Evolutionary conservation across 768 basidiomycete genomes (phyloP), one percentile per base, ranked within the genome.

Genomic region (Boletus bicolor): DNA sequence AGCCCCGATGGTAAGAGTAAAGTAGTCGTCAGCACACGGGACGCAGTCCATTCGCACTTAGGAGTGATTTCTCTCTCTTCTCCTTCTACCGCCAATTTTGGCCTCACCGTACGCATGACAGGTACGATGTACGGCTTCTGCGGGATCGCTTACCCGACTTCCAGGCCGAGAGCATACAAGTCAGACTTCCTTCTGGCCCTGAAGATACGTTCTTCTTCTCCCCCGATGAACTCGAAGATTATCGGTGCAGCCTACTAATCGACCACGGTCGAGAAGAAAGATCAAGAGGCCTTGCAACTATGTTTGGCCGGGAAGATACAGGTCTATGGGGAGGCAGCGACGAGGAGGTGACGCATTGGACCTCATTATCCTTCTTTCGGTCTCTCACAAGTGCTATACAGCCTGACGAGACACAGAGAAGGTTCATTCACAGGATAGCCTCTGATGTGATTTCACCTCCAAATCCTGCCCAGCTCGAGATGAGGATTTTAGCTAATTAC

Each of bases 401-500:
- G 87, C 87, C 85, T 15, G 83, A 84, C 54, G 80, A 82, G 15
- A 24, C 72, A 0, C 83, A 87, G 61, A 76, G 68, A 47, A 79
- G 81, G 4, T 76, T 94, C 11, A 93, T 97, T 84, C 71, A 74
- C 11, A 82, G 86, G 50, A 95, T 93, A 0, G 89, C 89, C 0
- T 60, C 67, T 12, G 89, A 92, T 56, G 71, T 95, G 34, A 65
- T 79, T 26, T 72, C 82, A 7, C 88, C 92, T 1, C 83, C 86
- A 2, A 93, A 94, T 63, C 81, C 90, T 15, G 82, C 85, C 0
- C 85, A 93, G 59, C 78, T 96, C 24, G 92, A 94, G 69, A 85
- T 93, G 79, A 82, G 93, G 7, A 93, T 97, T 62, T 75, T 96
- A 15, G 86, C 93, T 10, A 93, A 96, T 62, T 82, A 95, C 64